Evolutionary conservation across 2,329 filamentous ascomycete genomes (phyloP).

Genomic region (Phialemoniopsis sp.): DNA sequence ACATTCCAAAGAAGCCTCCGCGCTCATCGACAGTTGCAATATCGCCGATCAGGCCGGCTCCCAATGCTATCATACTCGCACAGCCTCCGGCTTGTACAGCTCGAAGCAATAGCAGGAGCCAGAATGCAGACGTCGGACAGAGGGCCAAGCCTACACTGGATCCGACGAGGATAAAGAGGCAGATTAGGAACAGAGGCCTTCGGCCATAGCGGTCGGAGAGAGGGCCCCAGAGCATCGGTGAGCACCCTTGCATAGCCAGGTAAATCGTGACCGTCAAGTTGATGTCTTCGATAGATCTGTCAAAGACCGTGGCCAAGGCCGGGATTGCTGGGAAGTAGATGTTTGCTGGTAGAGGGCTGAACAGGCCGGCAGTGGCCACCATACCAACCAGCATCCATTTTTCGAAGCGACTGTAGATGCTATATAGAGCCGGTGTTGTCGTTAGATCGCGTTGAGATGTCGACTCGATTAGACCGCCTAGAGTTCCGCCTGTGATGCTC

Average conservation of each 20-base stretch:
- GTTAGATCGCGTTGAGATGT: not conserved
- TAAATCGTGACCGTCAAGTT: slow-evolving; percentile 26
- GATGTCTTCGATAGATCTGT: slow-evolving; percentile 19
- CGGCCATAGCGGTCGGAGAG: slow-evolving; percentile 26
- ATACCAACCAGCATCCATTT: slow-evolving; percentile 19
- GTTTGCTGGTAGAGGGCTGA: slow-evolving; percentile 25
- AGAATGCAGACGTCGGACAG: slow-evolving; percentile 22
- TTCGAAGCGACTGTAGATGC: slow-evolving; percentile 15
- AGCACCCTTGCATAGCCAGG: slow-evolving; percentile 22
- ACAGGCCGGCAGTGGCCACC: slow-evolving; percentile 19
- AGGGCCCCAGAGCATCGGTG: slow-evolving; percentile 28
- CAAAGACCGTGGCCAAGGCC: slow-evolving; percentile 18
- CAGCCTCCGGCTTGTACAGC: slow-evolving; percentile 24
- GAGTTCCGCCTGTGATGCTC: not conserved
- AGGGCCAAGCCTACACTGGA: slow-evolving; percentile 25
- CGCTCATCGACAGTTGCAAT: slow-evolving; percentile 23
- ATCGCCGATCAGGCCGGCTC: slow-evolving; percentile 25
- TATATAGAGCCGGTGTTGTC: slow-evolving; percentile 10
- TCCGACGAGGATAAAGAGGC: slow-evolving; percentile 21
- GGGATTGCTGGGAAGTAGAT: slow-evolving; percentile 28
- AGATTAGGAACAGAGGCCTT: slow-evolving; percentile 20
- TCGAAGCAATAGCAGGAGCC: slow-evolving; percentile 23
- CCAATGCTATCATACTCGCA: slow-evolving; percentile 26
- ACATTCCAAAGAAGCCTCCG: slow-evolving; percentile 25
- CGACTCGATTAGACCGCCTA: not conserved